A percentile compares a stretch with the other conserved stretches of the same genome.
phyloP scores from a whole-genome alignment of 2,329 filamentous ascomycete species.

The Trichoderma guizhouense region DNA sequence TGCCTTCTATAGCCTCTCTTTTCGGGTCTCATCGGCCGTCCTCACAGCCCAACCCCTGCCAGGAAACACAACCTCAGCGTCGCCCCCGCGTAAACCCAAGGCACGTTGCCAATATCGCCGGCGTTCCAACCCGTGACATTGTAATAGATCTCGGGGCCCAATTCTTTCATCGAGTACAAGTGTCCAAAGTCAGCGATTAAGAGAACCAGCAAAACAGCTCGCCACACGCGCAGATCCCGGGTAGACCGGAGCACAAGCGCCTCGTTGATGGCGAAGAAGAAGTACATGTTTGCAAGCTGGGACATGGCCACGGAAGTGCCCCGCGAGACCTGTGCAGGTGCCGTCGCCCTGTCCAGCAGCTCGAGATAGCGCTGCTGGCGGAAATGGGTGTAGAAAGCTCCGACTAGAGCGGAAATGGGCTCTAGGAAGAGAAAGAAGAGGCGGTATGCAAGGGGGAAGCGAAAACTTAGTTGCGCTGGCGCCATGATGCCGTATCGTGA shows the following conservation, averaged over 20 bases:
- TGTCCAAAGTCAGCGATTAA: constrained; percentile 76
- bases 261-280: constrained; percentile 75
- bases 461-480: constrained; percentile 28
- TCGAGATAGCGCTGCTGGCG: constrained; percentile 56
- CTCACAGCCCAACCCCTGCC: constrained; percentile 50
- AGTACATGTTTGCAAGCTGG: constrained; percentile 75
- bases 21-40: constrained; percentile 25
- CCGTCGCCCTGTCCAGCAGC: constrained; percentile 57
- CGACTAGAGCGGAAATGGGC: constrained; percentile 51
- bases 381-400: constrained; percentile 51
- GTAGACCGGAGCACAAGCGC: constrained; percentile 70
- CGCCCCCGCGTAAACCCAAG: constrained; percentile 67
- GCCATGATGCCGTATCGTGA: constrained; percentile 24
- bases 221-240: constrained; percentile 66
- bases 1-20: not conserved
- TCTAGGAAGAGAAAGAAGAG: constrained; percentile 75
- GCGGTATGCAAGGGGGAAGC: constrained; percentile 60
- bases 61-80: constrained; percentile 58
- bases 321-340: constrained; percentile 45
- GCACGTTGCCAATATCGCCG: constrained; percentile 66
- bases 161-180: constrained; percentile 59
- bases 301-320: constrained; percentile 65
- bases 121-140: constrained; percentile 60
- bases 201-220: constrained; percentile 61
- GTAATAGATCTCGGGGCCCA: constrained; percentile 64